Base-by-base conservation (phyloP, 306 rosid genomes). In the Leucaena leucocephala region DNA sequence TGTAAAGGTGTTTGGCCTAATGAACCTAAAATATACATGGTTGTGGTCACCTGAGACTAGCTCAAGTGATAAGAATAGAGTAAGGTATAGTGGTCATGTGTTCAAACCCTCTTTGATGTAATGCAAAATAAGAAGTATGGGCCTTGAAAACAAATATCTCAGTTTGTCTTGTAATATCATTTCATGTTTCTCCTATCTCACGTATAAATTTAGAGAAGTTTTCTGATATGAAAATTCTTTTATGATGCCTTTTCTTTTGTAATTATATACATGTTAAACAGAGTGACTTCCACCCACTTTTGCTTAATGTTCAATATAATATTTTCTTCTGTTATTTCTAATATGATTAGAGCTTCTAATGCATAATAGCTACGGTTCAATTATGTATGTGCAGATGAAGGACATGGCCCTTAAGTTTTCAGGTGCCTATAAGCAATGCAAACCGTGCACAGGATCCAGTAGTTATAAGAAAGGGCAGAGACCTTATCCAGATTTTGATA, bases 371-470 rank as follows among this genome's bases (percentile, higher is more conserved):
- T 39, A 3, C 71, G 59, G 21, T 73, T 72, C 40, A 63, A 14
- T 64, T 73, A 55, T 54, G 27, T 73, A 46, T 67, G 46, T 81
- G 87, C 89, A 95, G 98, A 92, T 91, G 64, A 95, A 95, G 85
- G 98, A 89, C 21, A 92, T 95, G 92, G 97, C 94, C 39, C 79
- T 95, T 75, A 95, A 92, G 89, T 76, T 95, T 58, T 92, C 94
- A 16, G 97, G 98, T 49, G 94, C 94, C 35, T 86, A 89, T 78
- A 82, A 80, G 84, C 97, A 92, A 83, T 88, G 97, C 90, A 94
- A 94, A 77, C 95, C 97, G 0, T 85, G 89, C 85, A 80, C 93
- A 43, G 96, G 95, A 62, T 84, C 97, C 55, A 85, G 87, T 55
- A 88, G 89, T 86, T 86, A 88, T 82, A 87, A 86, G 84, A 94